Conservation (phyloP, 1,139 yeast species). For the Hyphopichia fennica region DNA sequence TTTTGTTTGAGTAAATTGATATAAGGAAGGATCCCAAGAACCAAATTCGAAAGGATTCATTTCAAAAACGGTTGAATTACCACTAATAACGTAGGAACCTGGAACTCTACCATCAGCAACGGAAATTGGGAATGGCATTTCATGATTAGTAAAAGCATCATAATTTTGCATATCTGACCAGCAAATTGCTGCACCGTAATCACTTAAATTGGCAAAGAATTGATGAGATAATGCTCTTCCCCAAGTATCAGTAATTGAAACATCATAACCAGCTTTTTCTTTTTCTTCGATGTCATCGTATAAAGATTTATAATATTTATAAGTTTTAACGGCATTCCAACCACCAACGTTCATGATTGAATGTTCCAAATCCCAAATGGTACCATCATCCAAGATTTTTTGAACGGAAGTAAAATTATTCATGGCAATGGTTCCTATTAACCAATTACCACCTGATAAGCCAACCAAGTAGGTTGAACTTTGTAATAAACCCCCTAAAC, state of each 20-base stretch:
- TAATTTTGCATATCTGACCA: slow-evolving; percentile 62
- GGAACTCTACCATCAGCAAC: slow-evolving; percentile 82
- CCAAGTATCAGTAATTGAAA: slow-evolving; percentile 89
- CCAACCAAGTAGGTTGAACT: slow-evolving; percentile 75
- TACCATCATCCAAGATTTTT: slow-evolving; percentile 48
- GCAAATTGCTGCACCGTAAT: slow-evolving; percentile 63
- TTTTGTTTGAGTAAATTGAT: slow-evolving; percentile 64
- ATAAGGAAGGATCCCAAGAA: slow-evolving; percentile 80
- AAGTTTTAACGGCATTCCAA: slow-evolving; percentile 56
- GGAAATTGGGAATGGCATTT: slow-evolving; percentile 83
- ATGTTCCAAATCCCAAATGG: slow-evolving; percentile 70
- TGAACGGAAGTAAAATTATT: slow-evolving; percentile 81
- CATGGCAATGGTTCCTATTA: slow-evolving; percentile 74
- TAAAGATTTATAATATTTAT: slow-evolving; percentile 55
- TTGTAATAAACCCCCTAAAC: slow-evolving; percentile 79
- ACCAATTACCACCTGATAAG: slow-evolving; percentile 86
- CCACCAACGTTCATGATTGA: slow-evolving; percentile 73
- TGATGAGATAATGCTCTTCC: slow-evolving; percentile 83
- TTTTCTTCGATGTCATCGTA: slow-evolving; percentile 58
- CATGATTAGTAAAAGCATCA: slow-evolving; percentile 53
- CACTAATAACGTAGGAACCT: slow-evolving; percentile 51
- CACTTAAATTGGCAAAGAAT: slow-evolving; percentile 57
- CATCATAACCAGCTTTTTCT: slow-evolving; percentile 72
- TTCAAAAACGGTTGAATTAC: slow-evolving; percentile 76
- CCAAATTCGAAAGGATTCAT: slow-evolving; percentile 83